Percentiles rank a stretch among this genome's conserved stretches.
Evolutionary conservation across 306 rosid species (phyloP).

Genomic region (Adenanthera pavonina): DNA sequence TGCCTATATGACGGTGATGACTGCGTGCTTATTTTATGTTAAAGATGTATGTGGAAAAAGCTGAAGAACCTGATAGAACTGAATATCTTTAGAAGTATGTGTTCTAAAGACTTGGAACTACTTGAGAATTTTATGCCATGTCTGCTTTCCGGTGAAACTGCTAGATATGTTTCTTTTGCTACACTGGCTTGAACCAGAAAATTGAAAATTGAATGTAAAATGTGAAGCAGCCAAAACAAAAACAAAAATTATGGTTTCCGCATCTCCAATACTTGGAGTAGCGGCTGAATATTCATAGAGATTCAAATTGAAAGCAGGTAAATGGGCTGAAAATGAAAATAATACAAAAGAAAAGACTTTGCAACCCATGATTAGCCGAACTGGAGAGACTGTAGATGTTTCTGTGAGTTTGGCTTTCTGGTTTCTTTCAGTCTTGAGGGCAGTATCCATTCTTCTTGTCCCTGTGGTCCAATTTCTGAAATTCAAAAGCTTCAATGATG

Average conservation of each 20-base stretch:
- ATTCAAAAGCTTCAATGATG: background rate
- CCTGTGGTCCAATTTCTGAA: background rate
- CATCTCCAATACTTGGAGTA: background rate
- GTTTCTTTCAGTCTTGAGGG: background rate
- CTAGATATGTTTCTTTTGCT: background rate
- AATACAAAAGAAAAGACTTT: background rate
- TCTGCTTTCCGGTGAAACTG: background rate
- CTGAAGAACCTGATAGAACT: background rate
- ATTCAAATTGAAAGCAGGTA: background rate
- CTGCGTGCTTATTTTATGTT: background rate
- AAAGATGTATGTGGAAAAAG: background rate
- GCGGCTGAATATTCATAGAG: background rate
- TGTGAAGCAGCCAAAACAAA: background rate
- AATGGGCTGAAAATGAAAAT: background rate
- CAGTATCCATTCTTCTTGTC: background rate
- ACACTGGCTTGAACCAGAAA: background rate
- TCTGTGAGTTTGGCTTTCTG: background rate
- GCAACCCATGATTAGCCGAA: background rate
- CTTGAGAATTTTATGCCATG: background rate
- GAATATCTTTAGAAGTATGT: background rate
- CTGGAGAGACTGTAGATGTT: background rate
- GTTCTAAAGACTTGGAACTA: background rate
- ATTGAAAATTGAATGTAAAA: background rate
- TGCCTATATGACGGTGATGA: background rate
- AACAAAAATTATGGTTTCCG: background rate